These are phyloP conservation scores for Venturia aucupariae DNA, from an alignment of 2,329 filamentous ascomycete species.

Conservation along the genomic window DNA sequence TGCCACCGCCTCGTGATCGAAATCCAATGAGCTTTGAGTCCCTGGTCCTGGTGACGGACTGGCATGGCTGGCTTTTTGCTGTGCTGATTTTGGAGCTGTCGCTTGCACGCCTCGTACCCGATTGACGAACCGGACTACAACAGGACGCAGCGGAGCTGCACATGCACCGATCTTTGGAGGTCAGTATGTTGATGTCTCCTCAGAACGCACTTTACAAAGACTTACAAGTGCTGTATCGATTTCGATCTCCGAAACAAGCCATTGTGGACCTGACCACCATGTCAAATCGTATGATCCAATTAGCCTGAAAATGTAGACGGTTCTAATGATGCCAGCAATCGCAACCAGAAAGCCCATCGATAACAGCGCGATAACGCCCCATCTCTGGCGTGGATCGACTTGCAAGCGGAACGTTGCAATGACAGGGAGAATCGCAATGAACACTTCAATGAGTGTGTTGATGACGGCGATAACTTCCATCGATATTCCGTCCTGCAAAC, in stretches of 20 bases:
- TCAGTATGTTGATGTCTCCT: not conserved
- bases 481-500: slow-evolving; percentile 32
- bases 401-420: slow-evolving; percentile 33
- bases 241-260: slow-evolving; percentile 37
- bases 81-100: not conserved
- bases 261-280: slow-evolving; percentile 37
- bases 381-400: slow-evolving; percentile 33
- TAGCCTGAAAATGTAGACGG: slow-evolving; percentile 36
- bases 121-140: not conserved
- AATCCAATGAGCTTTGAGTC: not conserved
- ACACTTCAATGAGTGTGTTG: slow-evolving; percentile 34
- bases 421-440: slow-evolving; percentile 35
- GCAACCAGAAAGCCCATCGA: slow-evolving; percentile 34
- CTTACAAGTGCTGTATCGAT: slow-evolving; percentile 37
- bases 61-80: not conserved
- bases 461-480: slow-evolving; percentile 33
- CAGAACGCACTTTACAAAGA: not conserved
- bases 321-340: slow-evolving; percentile 33
- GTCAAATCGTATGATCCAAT: slow-evolving; percentile 34
- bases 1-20: not conserved
- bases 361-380: slow-evolving; percentile 32
- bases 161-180: slow-evolving; percentile 10
- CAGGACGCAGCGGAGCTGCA: slow-evolving; percentile 12
- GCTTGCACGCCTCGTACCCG: not conserved
- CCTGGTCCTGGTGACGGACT: not conserved